Evolutionary conservation across 2,329 filamentous ascomycete genomes (phyloP).

Genomic region (Penicillium italicum): DNA sequence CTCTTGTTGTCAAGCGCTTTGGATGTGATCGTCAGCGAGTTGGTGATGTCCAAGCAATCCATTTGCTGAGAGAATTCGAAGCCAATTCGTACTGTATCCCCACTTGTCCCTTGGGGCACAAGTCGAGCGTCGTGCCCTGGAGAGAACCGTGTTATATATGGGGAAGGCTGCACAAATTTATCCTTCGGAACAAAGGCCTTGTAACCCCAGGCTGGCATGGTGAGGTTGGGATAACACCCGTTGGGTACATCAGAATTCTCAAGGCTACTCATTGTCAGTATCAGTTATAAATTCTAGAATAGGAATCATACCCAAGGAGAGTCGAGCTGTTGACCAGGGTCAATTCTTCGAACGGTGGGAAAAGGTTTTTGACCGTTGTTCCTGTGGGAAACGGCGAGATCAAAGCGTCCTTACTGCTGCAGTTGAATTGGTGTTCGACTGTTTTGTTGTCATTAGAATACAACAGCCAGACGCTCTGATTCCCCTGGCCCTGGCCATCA

Average conservation of each 20-base stretch:
- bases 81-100: not conserved
- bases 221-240: slow-evolving; percentile 47
- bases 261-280: slow-evolving; percentile 52
- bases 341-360: slow-evolving; percentile 55
- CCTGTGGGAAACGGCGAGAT: slow-evolving; percentile 54
- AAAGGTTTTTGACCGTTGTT: slow-evolving; percentile 58
- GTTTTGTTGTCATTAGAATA: slow-evolving; percentile 49
- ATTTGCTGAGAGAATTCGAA: slow-evolving; percentile 59
- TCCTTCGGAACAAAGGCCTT: slow-evolving; percentile 56
- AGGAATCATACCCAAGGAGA: slow-evolving; percentile 47
- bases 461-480: slow-evolving; percentile 46
- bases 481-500: slow-evolving; percentile 50
- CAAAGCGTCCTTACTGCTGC: slow-evolving; percentile 51
- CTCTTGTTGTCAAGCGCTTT: slow-evolving; percentile 44
- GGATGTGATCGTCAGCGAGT: slow-evolving; percentile 50
- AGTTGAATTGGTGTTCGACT: slow-evolving; percentile 56
- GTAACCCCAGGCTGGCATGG: slow-evolving; percentile 53
- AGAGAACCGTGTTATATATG: slow-evolving; percentile 35
- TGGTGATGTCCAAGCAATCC: slow-evolving; percentile 55
- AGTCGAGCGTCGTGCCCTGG: slow-evolving; percentile 46
- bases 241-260: slow-evolving; percentile 59
- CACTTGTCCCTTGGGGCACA: not conserved
- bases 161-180: slow-evolving; percentile 54
- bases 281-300: slow-evolving; percentile 52
- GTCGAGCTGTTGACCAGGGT: slow-evolving; percentile 48